Evolutionary conservation across 768 basidiomycete genomes (phyloP), one percentile per base, ranked within the genome.

Genomic region (Naganishia friedmannii): DNA sequence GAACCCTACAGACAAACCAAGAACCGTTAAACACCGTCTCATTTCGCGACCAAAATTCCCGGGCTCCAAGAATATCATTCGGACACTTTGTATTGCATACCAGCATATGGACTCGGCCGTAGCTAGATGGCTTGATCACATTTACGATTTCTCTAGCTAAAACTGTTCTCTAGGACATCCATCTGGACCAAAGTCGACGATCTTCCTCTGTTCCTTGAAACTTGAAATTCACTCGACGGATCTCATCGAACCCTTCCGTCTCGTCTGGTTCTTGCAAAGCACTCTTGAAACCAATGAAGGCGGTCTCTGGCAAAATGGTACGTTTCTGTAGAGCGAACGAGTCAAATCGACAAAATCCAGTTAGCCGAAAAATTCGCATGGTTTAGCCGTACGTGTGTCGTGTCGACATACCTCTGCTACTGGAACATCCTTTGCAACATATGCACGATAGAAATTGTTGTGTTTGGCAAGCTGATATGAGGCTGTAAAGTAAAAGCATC

Each of bases 391-490:
- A 37, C 34, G 39, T 10, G n/a, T n/a, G n/a, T n/a, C n/a, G n/a
- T n/a, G 45, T 29, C 42, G 37, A 21, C 67, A 63, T 54, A 72
- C 66, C 56, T 79, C 73, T 28, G 72, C 71, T 28, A 63, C 53
- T 1, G 77, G 71, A 13, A 75, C 80, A 63, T 81, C 72, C 5
- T 66, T 23, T 28, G 72, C 63, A 7, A 74, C 74, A 55, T 75
- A 90, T 45, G 91, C 87, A 34, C 94, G 87, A 77, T 95, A 96
- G 9, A 93, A 81, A 75, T 94, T 94, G 79, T 97, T 96, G 80
- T 97, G 95, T 88, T 88, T 90, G 2, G 91, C 91, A 8, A 95
- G 84, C 55, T 92, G 90, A n/a, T 87, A 74, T 10, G 89, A 86
- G 53, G 88, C 90, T 10, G 86, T 83, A 74, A 96, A 95, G 31